These are phyloP conservation scores for Pseudocercospora fuligena DNA, from an alignment of 2,329 filamentous ascomycete genomes.

Conservation along the genomic window DNA sequence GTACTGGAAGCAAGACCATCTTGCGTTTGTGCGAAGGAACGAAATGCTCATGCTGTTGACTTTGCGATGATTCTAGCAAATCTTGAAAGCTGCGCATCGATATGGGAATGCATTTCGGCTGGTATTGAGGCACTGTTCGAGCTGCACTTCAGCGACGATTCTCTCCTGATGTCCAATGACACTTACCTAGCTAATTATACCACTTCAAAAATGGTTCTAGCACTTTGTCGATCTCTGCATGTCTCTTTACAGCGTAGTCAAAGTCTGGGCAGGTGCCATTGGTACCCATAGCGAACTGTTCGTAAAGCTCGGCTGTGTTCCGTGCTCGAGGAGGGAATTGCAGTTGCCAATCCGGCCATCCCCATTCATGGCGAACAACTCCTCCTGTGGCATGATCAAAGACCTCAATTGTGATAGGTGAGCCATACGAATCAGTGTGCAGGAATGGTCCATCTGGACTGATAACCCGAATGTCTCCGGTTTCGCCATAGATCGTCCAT, in stretches of 20 bases:
- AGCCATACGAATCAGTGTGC: slow-evolving; percentile 3
- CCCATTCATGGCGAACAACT: background rate
- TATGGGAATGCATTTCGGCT: too few relatives aligned
- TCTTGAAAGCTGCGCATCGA: too few relatives aligned
- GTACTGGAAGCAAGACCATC: too few relatives aligned
- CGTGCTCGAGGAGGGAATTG: background rate
- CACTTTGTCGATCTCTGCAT: slow-evolving; percentile 2
- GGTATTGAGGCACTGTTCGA: too few relatives aligned
- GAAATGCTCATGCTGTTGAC: too few relatives aligned
- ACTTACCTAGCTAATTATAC: background rate
- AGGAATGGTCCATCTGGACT: slow-evolving; percentile 4
- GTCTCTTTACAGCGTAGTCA: slow-evolving; percentile 12
- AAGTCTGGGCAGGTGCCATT: slow-evolving; percentile 13
- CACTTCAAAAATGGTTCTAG: background rate
- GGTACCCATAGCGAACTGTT: slow-evolving; percentile 15
- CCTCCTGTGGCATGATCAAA: background rate
- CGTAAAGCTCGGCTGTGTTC: slow-evolving; percentile 9
- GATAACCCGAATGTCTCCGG: slow-evolving; percentile 14
- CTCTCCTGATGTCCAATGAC: too few relatives aligned
- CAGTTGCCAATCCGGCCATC: background rate
- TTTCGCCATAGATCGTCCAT: slow-evolving; percentile 18
- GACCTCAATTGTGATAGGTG: background rate
- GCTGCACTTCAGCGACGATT: too few relatives aligned
- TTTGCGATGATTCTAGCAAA: too few relatives aligned
- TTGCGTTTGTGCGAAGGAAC: too few relatives aligned